phyloP scores from a whole-genome alignment of 352 stramenopile genomes.

The Pelagophyceae sp. region DNA sequence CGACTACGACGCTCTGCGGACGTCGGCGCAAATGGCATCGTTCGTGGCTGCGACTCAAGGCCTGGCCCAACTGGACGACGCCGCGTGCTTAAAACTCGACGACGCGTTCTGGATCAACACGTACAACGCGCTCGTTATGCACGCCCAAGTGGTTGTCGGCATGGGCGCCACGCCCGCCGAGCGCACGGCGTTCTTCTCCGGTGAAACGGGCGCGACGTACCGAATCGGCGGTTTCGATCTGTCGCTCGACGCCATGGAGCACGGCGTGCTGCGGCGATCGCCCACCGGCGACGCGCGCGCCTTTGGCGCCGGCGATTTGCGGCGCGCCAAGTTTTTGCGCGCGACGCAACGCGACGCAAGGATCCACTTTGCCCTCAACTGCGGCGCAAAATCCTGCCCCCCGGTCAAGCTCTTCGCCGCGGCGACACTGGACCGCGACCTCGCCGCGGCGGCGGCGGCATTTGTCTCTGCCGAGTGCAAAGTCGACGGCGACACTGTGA shows the following conservation, averaged over 20 bases:
- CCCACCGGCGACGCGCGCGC: constrained; percentile 27
- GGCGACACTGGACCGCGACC: constrained; percentile 43
- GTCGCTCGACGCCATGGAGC: constrained; percentile 51
- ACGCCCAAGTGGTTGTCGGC: constrained; percentile 51
- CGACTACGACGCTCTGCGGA: constrained; percentile 2
- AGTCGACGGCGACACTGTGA: constrained; percentile 30
- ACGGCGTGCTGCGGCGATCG: constrained; percentile 54
- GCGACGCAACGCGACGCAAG: constrained; percentile 36
- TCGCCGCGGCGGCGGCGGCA: constrained; percentile 39
- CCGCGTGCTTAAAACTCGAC: not conserved
- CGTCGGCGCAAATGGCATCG: not conserved
- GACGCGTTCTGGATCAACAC: constrained; percentile 55
- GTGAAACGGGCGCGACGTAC: constrained; percentile 31
- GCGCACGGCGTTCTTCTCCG: constrained; percentile 9
- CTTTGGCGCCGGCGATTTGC: constrained; percentile 27
- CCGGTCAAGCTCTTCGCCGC: constrained; percentile 47
- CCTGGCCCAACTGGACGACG: not conserved
- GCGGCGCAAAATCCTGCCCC: constrained; percentile 48
- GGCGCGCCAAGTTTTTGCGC: constrained; percentile 6
- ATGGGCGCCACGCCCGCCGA: constrained; percentile 15
- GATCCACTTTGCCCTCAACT: constrained; percentile 64
- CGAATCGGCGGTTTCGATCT: constrained; percentile 39
- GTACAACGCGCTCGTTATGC: constrained; percentile 61
- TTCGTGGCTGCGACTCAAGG: not conserved
- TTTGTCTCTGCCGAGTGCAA: constrained; percentile 47